Evolutionary conservation across 1,284 basidiomycete species (phyloP), one percentile per base, ranked within the genome.

Genomic region (Pyrrhoderma noxium): DNA sequence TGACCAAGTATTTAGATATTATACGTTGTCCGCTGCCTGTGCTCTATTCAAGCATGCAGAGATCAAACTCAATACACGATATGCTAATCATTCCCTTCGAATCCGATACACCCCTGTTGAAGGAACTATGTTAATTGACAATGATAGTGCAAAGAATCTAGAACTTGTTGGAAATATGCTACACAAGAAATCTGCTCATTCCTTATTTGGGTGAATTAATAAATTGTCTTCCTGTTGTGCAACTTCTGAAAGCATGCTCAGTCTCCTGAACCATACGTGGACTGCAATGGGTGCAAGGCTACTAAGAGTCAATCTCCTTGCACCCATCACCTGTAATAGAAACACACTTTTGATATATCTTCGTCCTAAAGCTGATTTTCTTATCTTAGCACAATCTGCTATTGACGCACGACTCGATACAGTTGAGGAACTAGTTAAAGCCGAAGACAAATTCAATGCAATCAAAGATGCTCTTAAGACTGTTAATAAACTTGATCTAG

Each of bases 51-150:
- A 89, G 64, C 82, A 88, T 59, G 74, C 84, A 11, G 84, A 91
- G 61, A 65, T 66, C 1, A 76, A 76, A 38, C 66, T 85, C 47
- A 86, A 86, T 55, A 77, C 77, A 0, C 75, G 78, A 11, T 95
- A 90, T 62, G 74, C 83, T 0, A 69, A 78, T 0, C 71, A 70
- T 8, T 91, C 88, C 8, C 69, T 97, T n/a, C 77, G 80, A 25
- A 92, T 97, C 55, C 73, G 76, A 11, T 95, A 88, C 62, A 73
- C 79, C 0, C 79, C 89, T 1, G 82, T 89, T 0, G 87, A 81
- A 65, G 92, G 92, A 0, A 93, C 90, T 0, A 89, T 96, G 85
- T 79, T 95, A 75, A 89, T 98, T 58, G 93, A 96, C 62, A 76
- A 82, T 0, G 92, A 93, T 52, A 91, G 87, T 0, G 89, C 83